Conservation (phyloP, 345 rosid genomes). For the Gossypium ekmanianum region DNA sequence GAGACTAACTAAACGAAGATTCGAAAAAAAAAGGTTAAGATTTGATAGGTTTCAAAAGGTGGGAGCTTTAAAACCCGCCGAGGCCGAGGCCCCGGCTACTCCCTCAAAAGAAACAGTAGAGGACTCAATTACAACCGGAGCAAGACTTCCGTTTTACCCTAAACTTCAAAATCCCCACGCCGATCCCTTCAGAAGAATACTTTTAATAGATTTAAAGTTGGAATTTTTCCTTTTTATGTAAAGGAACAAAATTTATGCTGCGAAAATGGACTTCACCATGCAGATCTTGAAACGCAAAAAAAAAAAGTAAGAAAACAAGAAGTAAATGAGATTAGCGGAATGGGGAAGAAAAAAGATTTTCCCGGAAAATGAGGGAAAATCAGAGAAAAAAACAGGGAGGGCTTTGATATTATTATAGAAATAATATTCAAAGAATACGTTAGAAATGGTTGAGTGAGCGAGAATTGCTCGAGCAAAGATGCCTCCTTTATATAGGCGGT, state of each 20-base stretch:
- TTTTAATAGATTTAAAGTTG: neutral
- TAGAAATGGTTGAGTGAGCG: slow-evolving; percentile 37
- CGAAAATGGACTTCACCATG: slow-evolving; percentile 30
- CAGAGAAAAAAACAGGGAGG: neutral
- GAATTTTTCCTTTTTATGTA: neutral
- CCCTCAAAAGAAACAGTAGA: slow-evolving; percentile 91
- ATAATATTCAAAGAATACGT: slow-evolving; percentile 11
- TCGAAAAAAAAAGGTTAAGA: slow-evolving; percentile 10
- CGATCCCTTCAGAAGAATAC: slow-evolving; percentile 35
- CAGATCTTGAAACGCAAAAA: slow-evolving; percentile 26
- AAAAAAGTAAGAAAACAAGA: neutral
- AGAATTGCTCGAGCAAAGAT: slow-evolving; percentile 46
- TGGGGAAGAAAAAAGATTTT: slow-evolving; percentile 15
- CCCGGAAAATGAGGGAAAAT: slow-evolving; percentile 25
- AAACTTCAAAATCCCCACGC: slow-evolving; percentile 42
- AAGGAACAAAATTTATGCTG: slow-evolving; percentile 15
- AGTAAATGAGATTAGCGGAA: too few species aligned
- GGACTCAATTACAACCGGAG: slow-evolving; percentile 44
- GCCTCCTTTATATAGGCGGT: slow-evolving; percentile 45
- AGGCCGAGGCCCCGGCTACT: slow-evolving; percentile 99
- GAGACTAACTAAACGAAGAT: slow-evolving; percentile 13
- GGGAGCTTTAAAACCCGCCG: slow-evolving; percentile 99
- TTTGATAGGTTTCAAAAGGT: slow-evolving; percentile 37
- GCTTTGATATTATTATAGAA: neutral
- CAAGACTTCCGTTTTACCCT: slow-evolving; percentile 40